Percentiles rank a stretch among this genome's conserved stretches.
phyloP scores from a whole-genome alignment of 495 filamentous ascomycete species.

The Corynascus novoguineensis region DNA sequence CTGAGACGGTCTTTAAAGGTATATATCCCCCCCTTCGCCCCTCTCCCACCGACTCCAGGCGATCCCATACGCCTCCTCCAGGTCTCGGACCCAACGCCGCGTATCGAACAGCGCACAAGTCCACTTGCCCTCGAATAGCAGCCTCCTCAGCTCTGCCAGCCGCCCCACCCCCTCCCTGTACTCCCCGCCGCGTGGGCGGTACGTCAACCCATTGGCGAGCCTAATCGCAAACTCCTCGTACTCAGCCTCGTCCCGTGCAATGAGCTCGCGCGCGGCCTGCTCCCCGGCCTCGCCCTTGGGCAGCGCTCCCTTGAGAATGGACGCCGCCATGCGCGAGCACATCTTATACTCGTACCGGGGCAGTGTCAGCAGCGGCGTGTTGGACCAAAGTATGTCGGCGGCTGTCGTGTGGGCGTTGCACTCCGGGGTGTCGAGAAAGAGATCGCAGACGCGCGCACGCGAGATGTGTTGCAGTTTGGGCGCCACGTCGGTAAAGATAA shows the following conservation, averaged over 20 bases:
- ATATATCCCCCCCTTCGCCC: conserved; percentile 88
- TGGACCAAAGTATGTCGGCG: conserved; percentile 93
- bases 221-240: conserved; percentile 79
- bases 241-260: conserved; percentile 66
- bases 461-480: conserved; percentile 94
- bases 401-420: conserved; percentile 98
- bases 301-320: conserved; percentile 83
- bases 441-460: conserved; percentile 82
- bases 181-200: conserved; percentile 32
- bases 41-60: conserved; percentile 86
- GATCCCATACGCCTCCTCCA: conserved; percentile 82
- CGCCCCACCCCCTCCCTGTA: conserved; percentile 59
- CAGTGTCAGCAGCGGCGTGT: conserved; percentile 87
- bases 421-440: conserved; percentile 96
- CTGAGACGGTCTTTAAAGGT: conserved; percentile 34
- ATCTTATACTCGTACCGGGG: conserved; percentile 97
- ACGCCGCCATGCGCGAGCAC: conserved; percentile 96
- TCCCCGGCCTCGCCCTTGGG: conserved; percentile 62
- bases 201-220: conserved; percentile 63
- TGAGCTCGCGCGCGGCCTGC: conserved; percentile 66
- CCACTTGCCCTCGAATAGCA: conserved; percentile 79
- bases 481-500: conserved; percentile 94
- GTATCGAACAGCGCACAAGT: conserved; percentile 87
- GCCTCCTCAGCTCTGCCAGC: conserved; percentile 65
- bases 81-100: conserved; percentile 80